Percentiles rank a stretch among this genome's conserved stretches.
Evolutionary conservation across 257 asterid genomes (phyloP).

Genomic region (Leonotis leonurus): DNA sequence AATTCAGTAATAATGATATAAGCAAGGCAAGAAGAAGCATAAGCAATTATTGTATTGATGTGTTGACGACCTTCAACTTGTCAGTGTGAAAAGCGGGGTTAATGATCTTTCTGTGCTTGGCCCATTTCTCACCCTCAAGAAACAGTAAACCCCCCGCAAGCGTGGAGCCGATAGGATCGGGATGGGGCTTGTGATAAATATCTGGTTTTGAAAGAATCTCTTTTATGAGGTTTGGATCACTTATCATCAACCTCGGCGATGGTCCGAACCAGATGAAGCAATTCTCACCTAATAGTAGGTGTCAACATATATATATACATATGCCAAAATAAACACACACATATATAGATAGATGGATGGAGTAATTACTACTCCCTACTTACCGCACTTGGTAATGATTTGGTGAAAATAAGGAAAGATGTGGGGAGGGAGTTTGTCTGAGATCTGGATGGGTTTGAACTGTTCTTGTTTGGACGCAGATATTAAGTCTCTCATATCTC

Average conservation of each 20-base stretch:
- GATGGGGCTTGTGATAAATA: conserved; percentile 23
- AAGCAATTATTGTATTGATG: no score
- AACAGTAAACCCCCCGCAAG: conserved; percentile 32
- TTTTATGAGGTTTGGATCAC: conserved; percentile 30
- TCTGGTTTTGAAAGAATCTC: conserved; percentile 26
- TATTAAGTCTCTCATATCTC: conserved; percentile 33
- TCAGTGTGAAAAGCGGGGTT: conserved; percentile 37
- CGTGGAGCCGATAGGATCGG: conserved; percentile 22
- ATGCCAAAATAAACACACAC: no score
- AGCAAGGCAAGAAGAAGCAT: not conserved
- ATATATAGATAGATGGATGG: not conserved
- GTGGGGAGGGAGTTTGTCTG: conserved; percentile 28
- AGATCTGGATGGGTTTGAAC: conserved; percentile 22
- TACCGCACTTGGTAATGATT: conserved; percentile 20
- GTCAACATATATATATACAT: no score
- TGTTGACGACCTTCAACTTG: conserved; percentile 29
- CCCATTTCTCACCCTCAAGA: conserved; percentile 38
- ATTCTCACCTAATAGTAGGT: conserved; percentile 16
- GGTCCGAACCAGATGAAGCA: conserved; percentile 38
- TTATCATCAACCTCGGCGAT: conserved; percentile 19
- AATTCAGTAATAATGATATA: not conserved
- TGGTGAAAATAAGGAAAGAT: conserved; percentile 28
- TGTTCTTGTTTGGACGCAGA: conserved; percentile 12
- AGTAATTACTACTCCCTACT: no score
- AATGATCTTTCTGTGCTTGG: conserved; percentile 32